Conservation (phyloP, 108 stramenopile genomes). For the Skeletonema marinoi region DNA sequence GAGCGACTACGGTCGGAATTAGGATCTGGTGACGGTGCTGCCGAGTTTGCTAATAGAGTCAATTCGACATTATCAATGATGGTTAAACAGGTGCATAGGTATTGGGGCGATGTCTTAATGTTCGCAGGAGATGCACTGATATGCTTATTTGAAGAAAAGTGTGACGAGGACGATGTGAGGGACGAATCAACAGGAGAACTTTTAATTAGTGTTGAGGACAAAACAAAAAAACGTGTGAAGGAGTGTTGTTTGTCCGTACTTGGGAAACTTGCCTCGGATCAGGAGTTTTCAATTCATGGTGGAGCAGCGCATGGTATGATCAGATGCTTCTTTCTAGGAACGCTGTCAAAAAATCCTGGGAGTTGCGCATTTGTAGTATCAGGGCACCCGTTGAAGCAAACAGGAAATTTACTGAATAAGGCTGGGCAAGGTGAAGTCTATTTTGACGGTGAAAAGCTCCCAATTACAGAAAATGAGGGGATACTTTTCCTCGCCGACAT, state of each 20-base stretch:
- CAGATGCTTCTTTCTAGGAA: constrained; percentile 49
- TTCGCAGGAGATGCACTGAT: constrained; percentile 73
- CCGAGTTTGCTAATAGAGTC: constrained; percentile 53
- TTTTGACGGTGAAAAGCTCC: constrained; percentile 30
- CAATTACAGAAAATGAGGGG: constrained; percentile 38
- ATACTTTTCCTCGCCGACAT: constrained; percentile 13
- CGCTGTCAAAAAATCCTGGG: constrained; percentile 38
- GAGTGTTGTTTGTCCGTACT: constrained; percentile 41
- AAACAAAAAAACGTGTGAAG: constrained; percentile 30
- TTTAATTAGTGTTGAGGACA: constrained; percentile 15
- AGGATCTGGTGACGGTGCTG: constrained; percentile 50
- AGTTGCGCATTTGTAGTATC: constrained; percentile 49
- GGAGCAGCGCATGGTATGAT: constrained; percentile 42
- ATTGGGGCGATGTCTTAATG: constrained; percentile 70
- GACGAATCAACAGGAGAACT: constrained; percentile 21
- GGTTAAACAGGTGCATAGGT: constrained; percentile 52
- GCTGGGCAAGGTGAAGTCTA: constrained; percentile 44
- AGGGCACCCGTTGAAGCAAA: constrained; percentile 42
- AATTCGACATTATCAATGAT: constrained; percentile 54
- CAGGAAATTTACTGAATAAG: constrained; percentile 45
- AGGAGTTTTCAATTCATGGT: constrained; percentile 50
- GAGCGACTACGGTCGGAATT: constrained; percentile 49
- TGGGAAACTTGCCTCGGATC: constrained; percentile 33
- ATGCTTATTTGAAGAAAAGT: constrained; percentile 55
- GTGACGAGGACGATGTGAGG: constrained; percentile 17